Evolutionary conservation across 306 rosid genomes (phyloP), one percentile per base, ranked within the genome.

Genomic region (Boehmeria nivea): DNA sequence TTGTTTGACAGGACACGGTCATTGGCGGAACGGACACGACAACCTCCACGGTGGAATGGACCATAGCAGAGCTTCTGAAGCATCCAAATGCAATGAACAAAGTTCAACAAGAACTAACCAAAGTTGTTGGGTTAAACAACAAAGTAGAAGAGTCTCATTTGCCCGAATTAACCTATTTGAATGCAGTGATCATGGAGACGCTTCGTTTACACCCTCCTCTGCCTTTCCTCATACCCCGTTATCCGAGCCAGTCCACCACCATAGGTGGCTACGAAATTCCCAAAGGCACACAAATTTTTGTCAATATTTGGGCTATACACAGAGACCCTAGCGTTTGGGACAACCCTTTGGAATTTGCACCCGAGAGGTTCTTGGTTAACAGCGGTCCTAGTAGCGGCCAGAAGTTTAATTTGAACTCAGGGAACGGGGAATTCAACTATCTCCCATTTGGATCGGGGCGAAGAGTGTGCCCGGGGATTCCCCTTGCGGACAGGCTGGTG

Each of bases 101-200:
- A 50, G 81, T 31, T 6, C 82, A 79, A 34, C 55, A 75, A 53
- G 97, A 89, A 20, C 9, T 89, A 8, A 73, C 54, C 4, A 28
- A 0, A 2, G 70, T 76, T 0, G 70, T 81, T 24, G 89, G 89
- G 8, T 70, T 57, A 69, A 68, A 86, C 6, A 74, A 57, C 43
- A 22, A 66, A 0, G 97, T 89, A 2, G 97, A 86, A 66, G 97
- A 89, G 59, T 81, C 75, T 1, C 81, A 86, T 59, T 64, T 81
- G 25, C 72, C 64, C 0, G 60, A 82, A n/a, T 31, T 89, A 0
- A 73, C 77, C 0, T 89, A 79, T 42, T 71, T 89, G 4, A 66
- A 66, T 25, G 95, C 89, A 3, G 83, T 75, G 18, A 77, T 83
- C 82, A 89, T 64, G 89, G 83, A 77, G 70, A n/a, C 84, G 1